Evolutionary conservation across 164 flowering plant genomes (phyloP).

Genomic region (Pachysandra terminalis): DNA sequence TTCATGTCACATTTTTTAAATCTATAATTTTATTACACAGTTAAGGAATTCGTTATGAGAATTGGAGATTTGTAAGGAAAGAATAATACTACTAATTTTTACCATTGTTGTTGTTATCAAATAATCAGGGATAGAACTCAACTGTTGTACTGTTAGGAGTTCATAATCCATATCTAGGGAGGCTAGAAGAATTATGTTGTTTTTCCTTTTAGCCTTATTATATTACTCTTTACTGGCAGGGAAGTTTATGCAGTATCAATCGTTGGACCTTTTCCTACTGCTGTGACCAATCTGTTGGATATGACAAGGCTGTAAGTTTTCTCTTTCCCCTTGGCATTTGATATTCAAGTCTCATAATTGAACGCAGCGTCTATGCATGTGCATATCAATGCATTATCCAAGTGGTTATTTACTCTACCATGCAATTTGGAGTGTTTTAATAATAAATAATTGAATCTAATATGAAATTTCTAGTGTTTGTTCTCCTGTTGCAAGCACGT

Average conservation of each 20-base stretch:
- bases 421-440: neutral
- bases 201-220: neutral
- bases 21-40: neutral
- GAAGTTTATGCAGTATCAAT: conserved; percentile 98
- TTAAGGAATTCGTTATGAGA: neutral
- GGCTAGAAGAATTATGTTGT: neutral
- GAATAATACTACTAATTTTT: too few species aligned
- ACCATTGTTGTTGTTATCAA: too few species aligned
- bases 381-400: too few species aligned
- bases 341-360: neutral
- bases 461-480: too few species aligned
- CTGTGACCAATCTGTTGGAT: conserved; percentile 92
- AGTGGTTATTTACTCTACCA: neutral
- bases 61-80: neutral
- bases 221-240: conserved; percentile 41
- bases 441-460: neutral
- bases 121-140: too few species aligned
- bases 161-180: too few species aligned
- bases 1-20: neutral
- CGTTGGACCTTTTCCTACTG: conserved; percentile 91
- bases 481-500: neutral
- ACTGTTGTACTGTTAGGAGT: too few species aligned
- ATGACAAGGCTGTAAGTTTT: conserved; percentile 77
- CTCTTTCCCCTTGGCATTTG: neutral
- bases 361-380: neutral